These are phyloP conservation scores for Podaxis sp. DNA, from an alignment of 768 basidiomycete species.

Conservation along the genomic window DNA sequence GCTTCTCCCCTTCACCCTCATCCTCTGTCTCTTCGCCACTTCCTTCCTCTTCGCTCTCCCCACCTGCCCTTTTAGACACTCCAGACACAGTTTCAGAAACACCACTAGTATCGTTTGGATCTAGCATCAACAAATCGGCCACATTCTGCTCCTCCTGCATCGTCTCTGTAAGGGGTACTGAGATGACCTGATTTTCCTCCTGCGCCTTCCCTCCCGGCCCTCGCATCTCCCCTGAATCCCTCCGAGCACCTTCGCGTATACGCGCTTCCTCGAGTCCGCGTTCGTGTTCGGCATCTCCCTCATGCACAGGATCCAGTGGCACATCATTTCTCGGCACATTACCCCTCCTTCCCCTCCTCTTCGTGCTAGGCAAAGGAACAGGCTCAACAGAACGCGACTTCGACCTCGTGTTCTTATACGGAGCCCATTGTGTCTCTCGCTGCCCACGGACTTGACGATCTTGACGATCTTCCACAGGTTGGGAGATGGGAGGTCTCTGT, in stretches of 20 bases:
- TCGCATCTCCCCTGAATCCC: background rate
- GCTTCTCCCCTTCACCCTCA: constrained; percentile 7
- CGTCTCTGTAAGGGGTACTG: constrained; percentile 9
- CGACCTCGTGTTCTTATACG: constrained; percentile 33
- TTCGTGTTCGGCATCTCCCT: constrained; percentile 9
- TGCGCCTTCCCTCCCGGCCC: constrained; percentile 9
- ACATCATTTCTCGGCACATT: background rate
- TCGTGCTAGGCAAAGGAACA: constrained; percentile 8
- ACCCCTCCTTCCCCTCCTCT: background rate
- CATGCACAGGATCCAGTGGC: constrained; percentile 1
- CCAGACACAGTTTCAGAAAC: background rate
- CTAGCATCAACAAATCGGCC: constrained; percentile 2
- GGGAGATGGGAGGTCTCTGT: constrained; percentile 13
- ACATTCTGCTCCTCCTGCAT: constrained; percentile 19
- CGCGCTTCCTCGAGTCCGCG: background rate
- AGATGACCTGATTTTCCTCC: background rate
- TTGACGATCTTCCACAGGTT: constrained; percentile 6
- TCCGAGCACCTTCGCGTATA: too few species aligned
- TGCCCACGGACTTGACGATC: background rate
- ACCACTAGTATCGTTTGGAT: background rate
- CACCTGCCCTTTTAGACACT: background rate
- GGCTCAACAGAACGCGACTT: constrained; percentile 32
- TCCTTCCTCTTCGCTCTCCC: background rate
- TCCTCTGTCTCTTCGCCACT: constrained; percentile 14
- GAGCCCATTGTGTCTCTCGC: constrained; percentile 19